Evolutionary conservation across 1,139 yeast species (phyloP).

Genomic region (Kodamaea sp.): DNA sequence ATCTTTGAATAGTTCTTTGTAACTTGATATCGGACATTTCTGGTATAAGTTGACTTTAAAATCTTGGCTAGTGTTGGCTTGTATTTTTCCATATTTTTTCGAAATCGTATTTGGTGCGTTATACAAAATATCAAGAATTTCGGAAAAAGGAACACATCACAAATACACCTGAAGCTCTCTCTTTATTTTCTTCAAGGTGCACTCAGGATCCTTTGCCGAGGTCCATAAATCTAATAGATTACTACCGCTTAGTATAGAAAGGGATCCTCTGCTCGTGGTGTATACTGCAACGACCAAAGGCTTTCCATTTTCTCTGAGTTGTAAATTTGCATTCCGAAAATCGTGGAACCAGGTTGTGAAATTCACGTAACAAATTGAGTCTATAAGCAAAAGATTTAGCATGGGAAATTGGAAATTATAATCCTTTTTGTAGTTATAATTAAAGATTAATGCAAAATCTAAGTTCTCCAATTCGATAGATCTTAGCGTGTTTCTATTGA

Average conservation of each 20-base stretch:
- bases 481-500: conserved; percentile 8
- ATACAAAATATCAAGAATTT: too few species aligned
- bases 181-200: neutral
- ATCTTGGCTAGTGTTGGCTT: neutral
- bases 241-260: neutral
- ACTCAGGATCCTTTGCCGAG: neutral
- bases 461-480: conserved; percentile 7
- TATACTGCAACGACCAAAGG: conserved; percentile 3
- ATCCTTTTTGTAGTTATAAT: neutral
- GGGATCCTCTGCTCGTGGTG: conserved; percentile 1
- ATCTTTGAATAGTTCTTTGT: conserved; percentile 58
- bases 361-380: conserved; percentile 1
- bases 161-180: neutral
- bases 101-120: neutral
- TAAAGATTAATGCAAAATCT: conserved; percentile 5
- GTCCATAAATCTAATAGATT: neutral
- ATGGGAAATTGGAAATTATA: conserved; percentile 3
- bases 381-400: conserved; percentile 5
- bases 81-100: neutral
- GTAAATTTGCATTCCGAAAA: neutral
- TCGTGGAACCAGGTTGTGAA: conserved; percentile 3
- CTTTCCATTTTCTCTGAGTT: neutral
- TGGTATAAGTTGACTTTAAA: neutral
- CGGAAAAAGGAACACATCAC: too few species aligned
- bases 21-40: conserved; percentile 39